Base-by-base conservation (phyloP, 805 yeast species). In the Komagataella mondaviorum region DNA sequence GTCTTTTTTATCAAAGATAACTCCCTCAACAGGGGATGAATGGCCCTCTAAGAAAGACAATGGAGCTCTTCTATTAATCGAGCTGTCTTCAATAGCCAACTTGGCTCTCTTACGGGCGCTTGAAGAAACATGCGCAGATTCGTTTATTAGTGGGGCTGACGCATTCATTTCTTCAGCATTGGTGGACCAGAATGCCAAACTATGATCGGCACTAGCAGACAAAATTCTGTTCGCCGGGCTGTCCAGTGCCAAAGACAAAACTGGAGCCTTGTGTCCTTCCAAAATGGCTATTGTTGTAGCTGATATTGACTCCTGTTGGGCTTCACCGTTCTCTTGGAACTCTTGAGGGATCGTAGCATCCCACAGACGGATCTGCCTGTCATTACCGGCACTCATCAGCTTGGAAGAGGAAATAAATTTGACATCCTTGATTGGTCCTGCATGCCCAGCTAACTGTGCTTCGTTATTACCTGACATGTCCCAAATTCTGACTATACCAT, bases 401-500 rank as follows among this genome's bases (percentile, higher is more conserved):
- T 90, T 77, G 6, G 87, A 78, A 48, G 82, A 78, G 14, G 83
- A 76, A 48, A 88, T 73, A 83, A 93, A 91, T 60, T 80, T 78
- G 23, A 88, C 96, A 14, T 86, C 75, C 63, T 85, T 83, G 51
- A 93, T 81, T 10, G 97, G 83, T 30, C 88, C 96, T 16, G 85
- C 80, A 65, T 93, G 99, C 23, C 97, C 98, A 50, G 79, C 77
- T 57, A 85, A 78, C 64, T 88, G 95, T 55, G 84, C 80, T 58
- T 81, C 83, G 7, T 90, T 84, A 49, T 78, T 75, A 7, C 97
- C 98, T 14, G 87, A 76, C 66, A 79, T 68, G 62, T 88, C 83
- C 81, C 90, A 93, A 8, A 93, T 80, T 56, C 98, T 78, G 22
- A 91, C 96, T 30, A 91, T 77, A 59, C 98, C 98, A 65, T 93